Evolutionary conservation across 768 basidiomycete species (phyloP).

Genomic region (Tephrocybe sp.): DNA sequence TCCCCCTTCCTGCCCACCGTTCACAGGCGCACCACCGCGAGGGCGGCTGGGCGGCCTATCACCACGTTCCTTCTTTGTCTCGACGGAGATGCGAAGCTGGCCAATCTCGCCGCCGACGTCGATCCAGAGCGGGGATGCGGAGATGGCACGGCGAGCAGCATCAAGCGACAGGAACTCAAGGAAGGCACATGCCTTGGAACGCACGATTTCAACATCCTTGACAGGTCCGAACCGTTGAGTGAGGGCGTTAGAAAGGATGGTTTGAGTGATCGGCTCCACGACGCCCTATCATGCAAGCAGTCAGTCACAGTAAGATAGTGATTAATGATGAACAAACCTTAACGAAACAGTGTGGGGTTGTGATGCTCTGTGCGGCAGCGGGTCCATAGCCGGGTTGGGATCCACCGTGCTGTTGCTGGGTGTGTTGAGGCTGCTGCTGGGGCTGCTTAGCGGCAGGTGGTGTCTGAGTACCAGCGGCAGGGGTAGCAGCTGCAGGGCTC

Average conservation of each 20-base stretch:
- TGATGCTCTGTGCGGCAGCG: conserved; percentile 59
- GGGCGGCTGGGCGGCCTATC: conserved; percentile 70
- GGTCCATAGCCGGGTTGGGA: conserved; percentile 33
- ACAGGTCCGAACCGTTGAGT: conserved; percentile 72
- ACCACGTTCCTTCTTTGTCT: conserved; percentile 89
- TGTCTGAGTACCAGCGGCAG: conserved; percentile 29
- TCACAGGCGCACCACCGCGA: conserved; percentile 60
- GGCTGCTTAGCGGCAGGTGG: conserved; percentile 21
- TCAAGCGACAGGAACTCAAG: conserved; percentile 83
- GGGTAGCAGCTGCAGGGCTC: conserved; percentile 29
- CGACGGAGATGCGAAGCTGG: conserved; percentile 66
- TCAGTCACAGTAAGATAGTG: conserved; percentile 5
- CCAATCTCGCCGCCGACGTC: conserved; percentile 59
- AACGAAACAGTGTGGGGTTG: conserved; percentile 85
- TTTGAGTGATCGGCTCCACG: conserved; percentile 58
- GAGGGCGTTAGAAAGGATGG: conserved; percentile 50
- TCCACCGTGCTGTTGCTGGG: conserved; percentile 28
- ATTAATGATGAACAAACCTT: conserved; percentile 54
- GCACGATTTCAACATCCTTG: conserved; percentile 88
- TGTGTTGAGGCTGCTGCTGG: conserved; percentile 36
- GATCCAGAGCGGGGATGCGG: conserved; percentile 71
- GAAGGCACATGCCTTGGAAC: conserved; percentile 90
- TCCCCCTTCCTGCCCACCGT: conserved; percentile 43
- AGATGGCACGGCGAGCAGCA: conserved; percentile 83
- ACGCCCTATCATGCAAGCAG: conserved; percentile 45